These are phyloP conservation scores for Ophiognomonia clavigignenti-juglandacearum DNA, from an alignment of 2,329 filamentous ascomycete genomes.

Conservation along the genomic window DNA sequence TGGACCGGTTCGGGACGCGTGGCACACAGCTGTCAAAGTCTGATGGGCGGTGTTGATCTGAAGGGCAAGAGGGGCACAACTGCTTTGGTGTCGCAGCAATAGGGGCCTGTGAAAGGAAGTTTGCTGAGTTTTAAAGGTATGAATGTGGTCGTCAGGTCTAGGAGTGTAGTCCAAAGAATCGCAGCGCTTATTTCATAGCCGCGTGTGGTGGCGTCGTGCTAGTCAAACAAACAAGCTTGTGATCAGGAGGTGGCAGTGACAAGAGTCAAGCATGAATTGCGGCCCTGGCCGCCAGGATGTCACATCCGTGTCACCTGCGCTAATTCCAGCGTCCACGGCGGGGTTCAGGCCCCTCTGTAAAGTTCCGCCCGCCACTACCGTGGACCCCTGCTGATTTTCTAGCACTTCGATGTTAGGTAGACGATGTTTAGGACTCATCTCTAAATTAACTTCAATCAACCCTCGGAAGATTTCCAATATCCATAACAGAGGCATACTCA, in stretches of 20 bases:
- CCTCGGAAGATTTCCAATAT: too few relatives aligned
- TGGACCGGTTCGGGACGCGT: neutral
- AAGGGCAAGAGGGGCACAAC: neutral
- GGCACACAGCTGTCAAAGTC: neutral
- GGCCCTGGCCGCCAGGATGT: neutral
- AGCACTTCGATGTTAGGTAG: slow-evolving; percentile 1
- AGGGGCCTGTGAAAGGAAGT: too few relatives aligned
- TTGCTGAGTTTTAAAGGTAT: too few relatives aligned
- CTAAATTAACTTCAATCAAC: neutral
- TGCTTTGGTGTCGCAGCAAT: too few relatives aligned
- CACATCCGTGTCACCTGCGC: neutral
- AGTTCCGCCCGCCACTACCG: neutral
- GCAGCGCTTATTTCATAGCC: neutral
- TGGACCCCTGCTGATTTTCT: too few relatives aligned
- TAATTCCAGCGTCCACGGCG: neutral
- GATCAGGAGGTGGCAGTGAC: slow-evolving; percentile 22
- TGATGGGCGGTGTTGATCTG: neutral
- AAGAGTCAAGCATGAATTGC: slow-evolving; percentile 2
- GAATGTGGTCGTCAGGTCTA: too few relatives aligned
- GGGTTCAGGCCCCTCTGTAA: neutral
- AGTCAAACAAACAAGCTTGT: neutral
- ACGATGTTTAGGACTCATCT: neutral
- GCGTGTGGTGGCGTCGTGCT: neutral
- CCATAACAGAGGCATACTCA: too few relatives aligned
- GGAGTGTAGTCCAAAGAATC: too few relatives aligned